Evolutionary conservation across 768 basidiomycete genomes (phyloP).

Genomic region (Lanmaoa pseudosensibilis): DNA sequence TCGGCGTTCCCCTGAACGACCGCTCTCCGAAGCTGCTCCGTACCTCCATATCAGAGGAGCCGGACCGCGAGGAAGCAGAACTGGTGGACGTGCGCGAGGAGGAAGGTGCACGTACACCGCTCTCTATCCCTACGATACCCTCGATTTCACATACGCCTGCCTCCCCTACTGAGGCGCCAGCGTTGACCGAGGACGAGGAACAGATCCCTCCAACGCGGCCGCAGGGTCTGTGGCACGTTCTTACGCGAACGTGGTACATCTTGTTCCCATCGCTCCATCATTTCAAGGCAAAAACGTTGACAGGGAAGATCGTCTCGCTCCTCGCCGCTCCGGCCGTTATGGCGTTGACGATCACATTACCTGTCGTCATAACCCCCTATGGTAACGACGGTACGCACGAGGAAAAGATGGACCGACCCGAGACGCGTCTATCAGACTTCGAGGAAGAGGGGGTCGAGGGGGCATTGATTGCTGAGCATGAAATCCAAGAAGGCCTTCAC

Average conservation of each 20-base stretch:
- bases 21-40: constrained; percentile 41
- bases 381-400: constrained; percentile 16
- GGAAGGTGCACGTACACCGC: constrained; percentile 13
- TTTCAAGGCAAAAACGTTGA: constrained; percentile 65
- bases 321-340: constrained; percentile 88
- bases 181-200: constrained; percentile 45
- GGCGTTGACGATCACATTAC: constrained; percentile 82
- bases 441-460: constrained; percentile 76
- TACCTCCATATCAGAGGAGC: constrained; percentile 27
- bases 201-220: constrained; percentile 42
- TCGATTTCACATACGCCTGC: constrained; percentile 58
- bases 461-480: constrained; percentile 70
- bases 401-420: constrained; percentile 34
- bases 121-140: constrained; percentile 43
- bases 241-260: constrained; percentile 52
- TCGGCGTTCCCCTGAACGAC: constrained; percentile 53
- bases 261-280: constrained; percentile 85
- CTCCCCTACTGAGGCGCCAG: constrained; percentile 41
- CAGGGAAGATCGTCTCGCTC: constrained; percentile 71
- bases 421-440: constrained; percentile 59
- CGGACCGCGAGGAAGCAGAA: constrained; percentile 8
- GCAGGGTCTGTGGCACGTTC: constrained; percentile 36
- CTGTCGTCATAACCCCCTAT: constrained; percentile 77
- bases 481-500: constrained; percentile 67
- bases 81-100: constrained; percentile 14